These are phyloP conservation scores for Apiospora aurea DNA, from an alignment of 2,329 filamentous ascomycete species.

Conservation along the genomic window DNA sequence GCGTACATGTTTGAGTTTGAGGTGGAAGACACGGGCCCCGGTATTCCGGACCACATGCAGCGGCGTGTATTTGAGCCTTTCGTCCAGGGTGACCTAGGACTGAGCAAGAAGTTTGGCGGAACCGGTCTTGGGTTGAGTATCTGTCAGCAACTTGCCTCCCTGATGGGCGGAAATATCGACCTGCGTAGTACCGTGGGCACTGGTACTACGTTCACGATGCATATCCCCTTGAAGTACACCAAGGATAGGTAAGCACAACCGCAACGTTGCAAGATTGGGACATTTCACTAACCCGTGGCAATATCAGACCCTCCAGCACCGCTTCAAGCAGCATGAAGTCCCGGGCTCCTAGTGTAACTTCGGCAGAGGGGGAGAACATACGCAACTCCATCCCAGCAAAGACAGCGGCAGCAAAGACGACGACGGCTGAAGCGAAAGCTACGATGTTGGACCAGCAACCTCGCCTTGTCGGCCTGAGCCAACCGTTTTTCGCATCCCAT, in stretches of 20 bases:
- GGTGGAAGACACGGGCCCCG: conserved; percentile 86
- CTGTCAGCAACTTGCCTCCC: conserved; percentile 80
- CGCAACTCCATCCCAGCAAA: conserved; percentile 40
- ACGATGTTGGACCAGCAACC: conserved; percentile 72
- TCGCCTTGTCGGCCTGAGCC: conserved; percentile 81
- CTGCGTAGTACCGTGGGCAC: conserved; percentile 75
- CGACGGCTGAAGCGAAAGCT: conserved; percentile 41
- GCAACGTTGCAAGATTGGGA: background rate
- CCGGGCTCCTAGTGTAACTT: conserved; percentile 54
- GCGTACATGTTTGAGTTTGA: conserved; percentile 85
- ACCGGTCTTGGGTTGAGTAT: conserved; percentile 90
- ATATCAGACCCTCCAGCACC: conserved; percentile 57
- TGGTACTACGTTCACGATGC: conserved; percentile 83
- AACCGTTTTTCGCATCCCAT: conserved; percentile 75
- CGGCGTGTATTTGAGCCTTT: conserved; percentile 92
- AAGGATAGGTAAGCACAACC: conserved; percentile 63
- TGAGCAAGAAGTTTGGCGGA: conserved; percentile 90
- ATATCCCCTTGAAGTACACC: conserved; percentile 80
- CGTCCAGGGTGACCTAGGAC: conserved; percentile 86
- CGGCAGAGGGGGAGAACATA: conserved; percentile 47
- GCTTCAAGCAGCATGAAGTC: conserved; percentile 62
- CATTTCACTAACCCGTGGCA: background rate
- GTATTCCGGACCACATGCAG: conserved; percentile 80
- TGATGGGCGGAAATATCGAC: conserved; percentile 82
- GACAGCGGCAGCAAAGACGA: conserved; percentile 39